These are phyloP conservation scores for Dittrichia graveolens DNA, from an alignment of 129 eudicot species.

Conservation along the genomic window DNA sequence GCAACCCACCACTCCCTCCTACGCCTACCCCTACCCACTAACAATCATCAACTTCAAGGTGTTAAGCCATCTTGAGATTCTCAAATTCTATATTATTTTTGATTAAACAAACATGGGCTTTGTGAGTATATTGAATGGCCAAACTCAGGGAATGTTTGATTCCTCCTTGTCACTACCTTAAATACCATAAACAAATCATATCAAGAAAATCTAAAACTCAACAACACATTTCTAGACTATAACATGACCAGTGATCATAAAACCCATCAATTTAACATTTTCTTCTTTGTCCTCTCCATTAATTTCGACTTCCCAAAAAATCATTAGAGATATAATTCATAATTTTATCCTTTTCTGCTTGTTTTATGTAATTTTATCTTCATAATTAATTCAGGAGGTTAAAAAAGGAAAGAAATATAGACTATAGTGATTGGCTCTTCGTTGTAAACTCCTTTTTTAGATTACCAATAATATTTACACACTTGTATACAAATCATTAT, in stretches of 20 bases:
- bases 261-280: slow-evolving; percentile 37
- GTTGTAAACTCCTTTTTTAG: background rate
- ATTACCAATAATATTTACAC: no score
- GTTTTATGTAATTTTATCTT: slow-evolving; percentile 11
- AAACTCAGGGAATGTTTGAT: slow-evolving; percentile 87
- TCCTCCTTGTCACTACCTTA: slow-evolving; percentile 53
- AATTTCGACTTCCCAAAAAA: slow-evolving; percentile 5
- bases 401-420: background rate
- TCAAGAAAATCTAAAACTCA: slow-evolving; percentile 43
- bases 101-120: slow-evolving; percentile 33
- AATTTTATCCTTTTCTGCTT: slow-evolving; percentile 18
- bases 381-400: background rate
- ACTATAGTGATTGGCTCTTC: background rate
- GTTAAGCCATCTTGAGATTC: slow-evolving; percentile 50
- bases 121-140: slow-evolving; percentile 79
- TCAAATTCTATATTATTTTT: slow-evolving; percentile 47
- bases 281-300: slow-evolving; percentile 38
- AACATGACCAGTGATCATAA: slow-evolving; percentile 44
- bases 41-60: slow-evolving; percentile 46
- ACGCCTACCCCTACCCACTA: background rate
- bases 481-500: no score
- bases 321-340: slow-evolving; percentile 21
- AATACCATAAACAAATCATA: slow-evolving; percentile 29
- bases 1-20: no score
- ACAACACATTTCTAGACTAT: slow-evolving; percentile 43